A percentile compares a stretch with the other conserved stretches of the same genome.
These are phyloP conservation scores for Cryptosporidium baileyi DNA, from an alignment of 169 alveolate genomes.

Conservation along the genomic window DNA sequence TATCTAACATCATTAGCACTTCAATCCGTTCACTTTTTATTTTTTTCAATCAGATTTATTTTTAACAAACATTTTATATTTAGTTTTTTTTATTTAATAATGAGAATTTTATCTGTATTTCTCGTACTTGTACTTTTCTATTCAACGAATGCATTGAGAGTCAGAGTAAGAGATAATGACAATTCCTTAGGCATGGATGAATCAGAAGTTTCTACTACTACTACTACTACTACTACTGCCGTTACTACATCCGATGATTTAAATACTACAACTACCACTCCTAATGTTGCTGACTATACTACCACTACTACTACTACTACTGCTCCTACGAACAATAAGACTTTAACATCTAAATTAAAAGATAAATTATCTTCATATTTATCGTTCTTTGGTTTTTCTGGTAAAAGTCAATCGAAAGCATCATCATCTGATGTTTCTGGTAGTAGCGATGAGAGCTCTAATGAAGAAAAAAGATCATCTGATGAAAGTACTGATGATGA, in stretches of 20 bases:
- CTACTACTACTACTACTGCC: background rate
- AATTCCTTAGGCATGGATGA: background rate
- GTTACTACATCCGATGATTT: background rate
- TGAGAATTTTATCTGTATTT: background rate
- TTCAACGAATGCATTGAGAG: constrained; percentile 33
- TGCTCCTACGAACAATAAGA: background rate
- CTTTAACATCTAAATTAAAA: too few species aligned
- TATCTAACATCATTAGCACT: too few species aligned
- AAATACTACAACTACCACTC: background rate
- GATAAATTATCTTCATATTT: too few species aligned
- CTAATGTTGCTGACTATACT: background rate
- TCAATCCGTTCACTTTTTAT: too few species aligned
- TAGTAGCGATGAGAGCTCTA: background rate
- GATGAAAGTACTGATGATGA: background rate
- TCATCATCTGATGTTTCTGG: too few species aligned
- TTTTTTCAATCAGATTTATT: background rate
- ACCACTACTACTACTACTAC: background rate
- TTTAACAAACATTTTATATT: too few species aligned
- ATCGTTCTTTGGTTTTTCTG: too few species aligned
- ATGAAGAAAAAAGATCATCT: background rate
- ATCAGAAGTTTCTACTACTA: background rate
- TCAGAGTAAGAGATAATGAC: background rate
- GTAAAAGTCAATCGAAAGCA: background rate
- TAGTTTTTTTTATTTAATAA: background rate
- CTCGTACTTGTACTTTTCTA: background rate